These are phyloP conservation scores for Clitoria ternatea DNA, from an alignment of 306 rosid genomes.

Conservation along the genomic window DNA sequence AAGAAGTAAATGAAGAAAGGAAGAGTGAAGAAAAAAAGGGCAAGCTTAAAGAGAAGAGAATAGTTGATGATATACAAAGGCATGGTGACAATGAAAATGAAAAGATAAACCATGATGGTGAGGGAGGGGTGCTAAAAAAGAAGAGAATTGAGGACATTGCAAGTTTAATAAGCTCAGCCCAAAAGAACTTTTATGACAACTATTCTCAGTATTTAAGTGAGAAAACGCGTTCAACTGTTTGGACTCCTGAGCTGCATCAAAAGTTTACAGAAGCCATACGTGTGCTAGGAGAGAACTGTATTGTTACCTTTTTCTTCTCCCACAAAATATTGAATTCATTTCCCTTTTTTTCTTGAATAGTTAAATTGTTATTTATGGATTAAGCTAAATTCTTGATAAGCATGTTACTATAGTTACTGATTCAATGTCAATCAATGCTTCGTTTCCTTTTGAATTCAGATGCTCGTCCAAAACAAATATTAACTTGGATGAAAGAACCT, in stretches of 20 bases:
- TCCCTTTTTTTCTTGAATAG: not conserved
- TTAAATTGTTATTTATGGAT: not conserved
- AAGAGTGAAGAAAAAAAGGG: not conserved
- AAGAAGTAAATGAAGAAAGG: not conserved
- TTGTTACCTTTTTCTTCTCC: not conserved
- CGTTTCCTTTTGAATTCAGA: slow-evolving; percentile 16
- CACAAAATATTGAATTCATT: not conserved
- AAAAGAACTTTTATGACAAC: not conserved
- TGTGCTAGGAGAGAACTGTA: slow-evolving; percentile 41
- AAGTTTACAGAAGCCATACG: slow-evolving; percentile 41
- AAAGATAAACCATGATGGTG: not conserved
- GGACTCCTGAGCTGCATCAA: slow-evolving; percentile 37
- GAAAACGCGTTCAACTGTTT: slow-evolving; percentile 24
- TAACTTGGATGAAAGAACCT: slow-evolving; percentile 35
- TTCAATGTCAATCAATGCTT: not conserved
- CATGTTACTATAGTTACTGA: not conserved
- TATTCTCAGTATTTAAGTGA: not conserved
- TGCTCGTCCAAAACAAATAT: slow-evolving; percentile 45
- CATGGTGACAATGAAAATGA: not conserved
- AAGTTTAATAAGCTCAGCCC: not conserved
- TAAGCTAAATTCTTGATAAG: not conserved
- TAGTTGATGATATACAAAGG: not conserved
- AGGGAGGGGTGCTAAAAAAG: not conserved
- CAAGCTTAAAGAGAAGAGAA: not conserved
- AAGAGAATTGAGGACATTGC: not conserved